A percentile compares a stretch with the other conserved stretches of the same genome.
phyloP scores from a whole-genome alignment of 345 rosid genomes.

The Stellera chamaejasme region DNA sequence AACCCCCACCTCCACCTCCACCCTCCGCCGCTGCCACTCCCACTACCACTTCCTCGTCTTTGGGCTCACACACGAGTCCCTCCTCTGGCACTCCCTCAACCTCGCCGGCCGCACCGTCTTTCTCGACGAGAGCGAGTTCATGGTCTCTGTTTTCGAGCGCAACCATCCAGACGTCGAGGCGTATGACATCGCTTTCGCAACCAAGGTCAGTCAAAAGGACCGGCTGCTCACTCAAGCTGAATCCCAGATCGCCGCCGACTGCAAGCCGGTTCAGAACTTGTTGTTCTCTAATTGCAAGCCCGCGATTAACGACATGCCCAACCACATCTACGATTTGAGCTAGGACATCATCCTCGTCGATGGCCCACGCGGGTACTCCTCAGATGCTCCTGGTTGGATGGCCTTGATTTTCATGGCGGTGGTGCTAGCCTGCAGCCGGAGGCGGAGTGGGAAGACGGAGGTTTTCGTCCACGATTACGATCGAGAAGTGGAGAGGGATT shows the following conservation, averaged over 20 bases:
- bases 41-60: conserved; percentile 57
- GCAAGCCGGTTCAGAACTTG: conserved; percentile 79
- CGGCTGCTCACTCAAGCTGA: conserved; percentile 27
- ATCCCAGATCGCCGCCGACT: conserved; percentile 33
- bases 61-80: conserved; percentile 71
- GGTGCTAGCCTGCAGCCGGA: conserved; percentile 55
- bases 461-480: conserved; percentile 65
- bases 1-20: conserved; percentile 1
- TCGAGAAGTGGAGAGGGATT: conserved; percentile 53
- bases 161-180: conserved; percentile 52
- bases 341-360: conserved; percentile 28
- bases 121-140: conserved; percentile 60
- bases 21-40: conserved; percentile 28
- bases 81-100: conserved; percentile 65
- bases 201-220: conserved; percentile 42
- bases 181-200: conserved; percentile 62
- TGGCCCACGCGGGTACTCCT: conserved; percentile 56
- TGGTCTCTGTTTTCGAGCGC: conserved; percentile 50
- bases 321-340: too few relatives aligned
- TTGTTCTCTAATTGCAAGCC: conserved; percentile 71
- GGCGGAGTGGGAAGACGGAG: conserved; percentile 31
- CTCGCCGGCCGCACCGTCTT: conserved; percentile 58
- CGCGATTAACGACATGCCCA: conserved; percentile 10
- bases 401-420: conserved; percentile 65
- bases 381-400: conserved; percentile 66